Conservation (phyloP, 2,329 filamentous ascomycete species). For the Pseudogymnoascus sp. region DNA sequence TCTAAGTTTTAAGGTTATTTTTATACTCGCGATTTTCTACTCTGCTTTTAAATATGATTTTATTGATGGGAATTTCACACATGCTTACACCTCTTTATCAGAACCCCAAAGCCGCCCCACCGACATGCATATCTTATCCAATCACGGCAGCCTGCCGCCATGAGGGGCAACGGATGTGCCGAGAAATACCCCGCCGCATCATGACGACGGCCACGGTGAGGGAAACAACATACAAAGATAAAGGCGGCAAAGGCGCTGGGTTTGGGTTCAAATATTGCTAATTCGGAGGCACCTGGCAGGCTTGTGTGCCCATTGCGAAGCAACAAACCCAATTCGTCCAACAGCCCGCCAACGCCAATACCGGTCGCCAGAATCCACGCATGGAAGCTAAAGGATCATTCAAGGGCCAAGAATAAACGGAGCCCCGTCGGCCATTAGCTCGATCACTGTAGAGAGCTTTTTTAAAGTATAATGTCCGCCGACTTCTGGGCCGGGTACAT, state of each 20-base stretch:
- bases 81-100: neutral
- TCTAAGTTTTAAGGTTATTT: neutral
- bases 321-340: neutral
- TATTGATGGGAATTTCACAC: neutral
- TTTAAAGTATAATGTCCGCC: slow-evolving; percentile 31
- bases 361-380: neutral
- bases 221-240: neutral
- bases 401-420: neutral
- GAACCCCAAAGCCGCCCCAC: neutral
- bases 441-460: neutral
- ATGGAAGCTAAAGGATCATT: neutral
- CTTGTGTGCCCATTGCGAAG: neutral
- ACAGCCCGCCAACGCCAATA: neutral
- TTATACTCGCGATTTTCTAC: neutral
- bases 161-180: neutral
- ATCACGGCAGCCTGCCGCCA: neutral
- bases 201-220: neutral
- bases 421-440: neutral
- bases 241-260: neutral
- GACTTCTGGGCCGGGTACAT: slow-evolving; percentile 94
- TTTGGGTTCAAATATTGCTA: neutral
- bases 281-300: neutral
- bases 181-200: slow-evolving; percentile 6
- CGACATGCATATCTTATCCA: neutral
- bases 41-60: neutral